A percentile compares a stretch with the other conserved stretches of the same genome.
phyloP scores from a whole-genome alignment of 495 filamentous ascomycete species.

The Neurospora terricola region DNA sequence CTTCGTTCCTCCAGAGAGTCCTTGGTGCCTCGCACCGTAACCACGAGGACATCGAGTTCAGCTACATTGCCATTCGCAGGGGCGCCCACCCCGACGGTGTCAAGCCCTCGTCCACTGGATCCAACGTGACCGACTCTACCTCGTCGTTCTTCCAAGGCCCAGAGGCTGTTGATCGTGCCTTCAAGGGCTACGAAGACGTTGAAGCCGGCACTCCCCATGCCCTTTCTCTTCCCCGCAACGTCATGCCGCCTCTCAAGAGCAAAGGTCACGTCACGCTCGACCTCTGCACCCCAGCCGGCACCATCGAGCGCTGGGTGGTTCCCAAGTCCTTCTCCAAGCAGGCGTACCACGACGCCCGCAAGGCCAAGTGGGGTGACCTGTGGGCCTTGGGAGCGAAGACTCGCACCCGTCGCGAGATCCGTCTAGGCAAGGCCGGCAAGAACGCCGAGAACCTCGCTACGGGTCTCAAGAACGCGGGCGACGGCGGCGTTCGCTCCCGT shows the following conservation, averaged over 20 bases:
- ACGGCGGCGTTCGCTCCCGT: conserved; percentile 34
- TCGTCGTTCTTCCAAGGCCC: conserved; percentile 10
- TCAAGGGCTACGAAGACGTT: conserved; percentile 30
- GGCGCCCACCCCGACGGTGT: conserved; percentile 43
- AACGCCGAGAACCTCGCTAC: neutral
- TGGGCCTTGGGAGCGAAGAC: conserved; percentile 96
- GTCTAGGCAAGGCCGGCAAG: conserved; percentile 41
- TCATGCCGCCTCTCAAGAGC: conserved; percentile 77
- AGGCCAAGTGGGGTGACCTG: conserved; percentile 82
- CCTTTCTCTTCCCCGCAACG: conserved; percentile 63
- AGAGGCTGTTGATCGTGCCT: conserved; percentile 24
- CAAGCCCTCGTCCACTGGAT: conserved; percentile 22
- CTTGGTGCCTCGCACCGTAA: conserved; percentile 59
- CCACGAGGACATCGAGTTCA: conserved; percentile 84
- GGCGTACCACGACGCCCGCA: conserved; percentile 85
- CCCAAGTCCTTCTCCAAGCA: conserved; percentile 68
- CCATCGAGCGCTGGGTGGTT: conserved; percentile 90
- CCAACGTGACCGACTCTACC: neutral
- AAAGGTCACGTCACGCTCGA: conserved; percentile 82
- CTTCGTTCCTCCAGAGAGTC: conserved; percentile 70
- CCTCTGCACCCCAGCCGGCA: conserved; percentile 76
- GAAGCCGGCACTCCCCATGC: conserved; percentile 34
- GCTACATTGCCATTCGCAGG: conserved; percentile 78
- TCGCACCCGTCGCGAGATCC: conserved; percentile 47
- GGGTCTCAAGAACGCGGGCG: conserved; percentile 10